phyloP scores from a whole-genome alignment of 352 stramenopile genomes.

The Globisporangium takayamanum region DNA sequence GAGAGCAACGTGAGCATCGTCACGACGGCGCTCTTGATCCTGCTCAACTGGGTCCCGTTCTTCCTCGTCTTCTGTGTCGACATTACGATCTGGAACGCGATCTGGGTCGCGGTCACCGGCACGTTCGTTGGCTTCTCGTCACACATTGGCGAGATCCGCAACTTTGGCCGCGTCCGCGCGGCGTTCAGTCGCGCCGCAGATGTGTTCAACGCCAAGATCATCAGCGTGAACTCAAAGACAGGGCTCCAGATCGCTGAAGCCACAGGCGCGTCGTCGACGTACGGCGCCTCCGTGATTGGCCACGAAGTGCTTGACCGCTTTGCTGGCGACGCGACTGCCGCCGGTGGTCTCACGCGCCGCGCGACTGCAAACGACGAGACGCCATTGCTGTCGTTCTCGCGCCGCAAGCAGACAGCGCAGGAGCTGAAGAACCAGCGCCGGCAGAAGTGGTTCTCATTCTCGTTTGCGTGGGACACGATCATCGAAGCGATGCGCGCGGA shows the following conservation, averaged over 20 bases:
- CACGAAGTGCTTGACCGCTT: constrained; percentile 59
- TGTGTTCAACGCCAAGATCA: constrained; percentile 84
- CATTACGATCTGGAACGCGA: constrained; percentile 97
- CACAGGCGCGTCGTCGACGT: constrained; percentile 23
- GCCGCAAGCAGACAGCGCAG: constrained; percentile 70
- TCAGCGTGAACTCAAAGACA: constrained; percentile 70
- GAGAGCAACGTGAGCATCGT: constrained; percentile 82
- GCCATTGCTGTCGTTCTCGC: constrained; percentile 78
- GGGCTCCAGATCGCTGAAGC: constrained; percentile 45
- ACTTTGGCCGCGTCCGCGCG: constrained; percentile 82
- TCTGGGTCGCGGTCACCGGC: constrained; percentile 95
- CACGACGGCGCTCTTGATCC: constrained; percentile 87
- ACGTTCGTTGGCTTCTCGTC: constrained; percentile 96
- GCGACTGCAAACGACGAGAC: constrained; percentile 43
- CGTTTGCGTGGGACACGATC: constrained; percentile 96
- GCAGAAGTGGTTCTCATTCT: constrained; percentile 98
- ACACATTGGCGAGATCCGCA: constrained; percentile 95
- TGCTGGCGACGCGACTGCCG: constrained; percentile 23
- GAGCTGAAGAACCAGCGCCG: constrained; percentile 90
- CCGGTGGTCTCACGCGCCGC: constrained; percentile 3
- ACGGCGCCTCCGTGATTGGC: constrained; percentile 37
- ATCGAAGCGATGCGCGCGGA: constrained; percentile 94
- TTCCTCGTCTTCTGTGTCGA: constrained; percentile 98
- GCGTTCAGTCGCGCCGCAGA: constrained; percentile 85
- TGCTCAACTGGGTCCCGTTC: constrained; percentile 95